phyloP scores from a whole-genome alignment of 2,329 filamentous ascomycete species.

The Cladosporium sphaerospermum region DNA sequence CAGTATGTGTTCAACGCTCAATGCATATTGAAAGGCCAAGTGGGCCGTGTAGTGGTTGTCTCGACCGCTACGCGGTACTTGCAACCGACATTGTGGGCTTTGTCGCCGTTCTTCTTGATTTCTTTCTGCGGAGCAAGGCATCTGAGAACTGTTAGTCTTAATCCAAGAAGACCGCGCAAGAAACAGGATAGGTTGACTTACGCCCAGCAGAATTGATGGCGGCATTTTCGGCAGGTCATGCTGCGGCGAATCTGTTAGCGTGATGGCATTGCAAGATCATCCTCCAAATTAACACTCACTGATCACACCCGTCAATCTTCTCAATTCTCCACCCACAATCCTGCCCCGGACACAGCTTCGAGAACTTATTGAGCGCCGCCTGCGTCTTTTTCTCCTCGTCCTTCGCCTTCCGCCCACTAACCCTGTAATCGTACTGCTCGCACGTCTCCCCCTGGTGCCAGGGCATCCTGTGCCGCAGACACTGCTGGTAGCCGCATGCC shows the following conservation, averaged over 20 bases:
- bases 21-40: neutral
- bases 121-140: neutral
- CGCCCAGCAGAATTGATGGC: conserved; percentile 36
- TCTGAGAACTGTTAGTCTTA: neutral
- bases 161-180: too few relatives aligned
- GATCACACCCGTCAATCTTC: conserved; percentile 38
- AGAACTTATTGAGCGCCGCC: conserved; percentile 26
- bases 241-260: neutral
- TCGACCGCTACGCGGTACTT: neutral
- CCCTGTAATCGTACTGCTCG: conserved; percentile 33
- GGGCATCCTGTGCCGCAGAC: conserved; percentile 28
- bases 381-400: conserved; percentile 23
- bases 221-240: conserved; percentile 33
- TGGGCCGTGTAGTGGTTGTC: neutral
- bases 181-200: conserved; percentile 14
- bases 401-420: conserved; percentile 18
- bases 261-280: too few relatives aligned
- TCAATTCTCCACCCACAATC: conserved; percentile 34
- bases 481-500: conserved; percentile 32
- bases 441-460: conserved; percentile 39
- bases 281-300: conserved; percentile 22
- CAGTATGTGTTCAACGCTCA: neutral
- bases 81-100: neutral
- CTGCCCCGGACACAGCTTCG: conserved; percentile 33
- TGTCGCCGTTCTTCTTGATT: neutral